Evolutionary conservation across 495 filamentous ascomycete species (phyloP).

Genomic region (Neurospora intermedia): DNA sequence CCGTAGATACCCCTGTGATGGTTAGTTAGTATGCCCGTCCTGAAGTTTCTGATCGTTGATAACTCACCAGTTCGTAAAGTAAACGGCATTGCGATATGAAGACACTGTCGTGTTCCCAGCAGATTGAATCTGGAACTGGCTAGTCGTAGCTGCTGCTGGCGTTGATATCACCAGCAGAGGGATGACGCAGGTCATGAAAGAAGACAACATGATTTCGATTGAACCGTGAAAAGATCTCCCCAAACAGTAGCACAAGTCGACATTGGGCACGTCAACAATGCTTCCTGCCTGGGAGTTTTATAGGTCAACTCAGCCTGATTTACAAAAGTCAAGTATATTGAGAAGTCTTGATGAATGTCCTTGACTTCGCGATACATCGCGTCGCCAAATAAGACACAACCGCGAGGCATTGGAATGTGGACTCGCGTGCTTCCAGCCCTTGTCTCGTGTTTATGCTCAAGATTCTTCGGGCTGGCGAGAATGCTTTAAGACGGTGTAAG

Average conservation of each 20-base stretch:
- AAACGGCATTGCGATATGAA: slow-evolving; percentile 27
- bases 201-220: not conserved
- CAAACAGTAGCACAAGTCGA: not conserved
- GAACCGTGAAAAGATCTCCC: not conserved
- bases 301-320: not conserved
- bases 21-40: not conserved
- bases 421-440: not conserved
- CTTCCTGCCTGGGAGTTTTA: not conserved
- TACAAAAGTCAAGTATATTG: not conserved
- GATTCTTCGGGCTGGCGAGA: not conserved
- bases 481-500: not conserved
- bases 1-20: slow-evolving; percentile 60
- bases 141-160: not conserved
- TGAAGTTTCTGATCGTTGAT: not conserved
- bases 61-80: slow-evolving; percentile 38
- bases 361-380: not conserved
- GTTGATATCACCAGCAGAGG: not conserved
- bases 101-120: not conserved
- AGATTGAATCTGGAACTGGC: not conserved
- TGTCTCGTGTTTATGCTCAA: not conserved
- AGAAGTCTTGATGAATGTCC: not conserved
- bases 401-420: not conserved
- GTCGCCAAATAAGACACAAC: not conserved
- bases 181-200: not conserved
- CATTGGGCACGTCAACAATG: not conserved